phyloP scores from a whole-genome alignment of 2,329 filamentous ascomycete species.

The Ceratocystis papillata region DNA sequence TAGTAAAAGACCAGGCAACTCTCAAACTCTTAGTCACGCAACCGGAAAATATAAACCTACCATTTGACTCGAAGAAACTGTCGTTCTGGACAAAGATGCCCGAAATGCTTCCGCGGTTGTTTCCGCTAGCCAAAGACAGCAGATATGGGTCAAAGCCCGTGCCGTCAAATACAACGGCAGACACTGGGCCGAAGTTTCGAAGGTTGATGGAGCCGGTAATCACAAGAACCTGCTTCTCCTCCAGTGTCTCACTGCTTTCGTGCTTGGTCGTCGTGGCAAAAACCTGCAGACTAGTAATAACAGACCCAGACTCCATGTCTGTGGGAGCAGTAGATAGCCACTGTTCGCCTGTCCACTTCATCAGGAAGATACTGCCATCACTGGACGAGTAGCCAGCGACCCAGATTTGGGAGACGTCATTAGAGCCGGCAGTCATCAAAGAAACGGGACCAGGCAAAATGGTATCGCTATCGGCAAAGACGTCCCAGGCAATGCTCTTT shows the following conservation, averaged over 20 bases:
- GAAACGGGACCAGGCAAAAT: slow-evolving; percentile 68
- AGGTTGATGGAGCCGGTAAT: slow-evolving; percentile 75
- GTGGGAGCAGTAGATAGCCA: slow-evolving; percentile 53
- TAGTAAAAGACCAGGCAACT: slow-evolving; percentile 22
- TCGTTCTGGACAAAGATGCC: slow-evolving; percentile 74
- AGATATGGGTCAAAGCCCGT: slow-evolving; percentile 67
- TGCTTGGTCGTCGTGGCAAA: slow-evolving; percentile 62
- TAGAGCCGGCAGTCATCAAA: slow-evolving; percentile 62
- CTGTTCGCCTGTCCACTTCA: slow-evolving; percentile 63
- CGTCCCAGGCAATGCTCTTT: slow-evolving; percentile 54
- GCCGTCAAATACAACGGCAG: slow-evolving; percentile 81
- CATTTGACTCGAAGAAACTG: slow-evolving; percentile 56
- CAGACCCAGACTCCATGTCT: slow-evolving; percentile 52
- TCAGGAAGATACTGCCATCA: slow-evolving; percentile 62
- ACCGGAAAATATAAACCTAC: slow-evolving; percentile 38
- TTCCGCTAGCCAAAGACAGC: slow-evolving; percentile 58
- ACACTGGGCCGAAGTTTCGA: slow-evolving; percentile 65
- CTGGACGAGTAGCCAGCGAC: slow-evolving; percentile 55
- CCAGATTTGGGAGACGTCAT: slow-evolving; percentile 67
- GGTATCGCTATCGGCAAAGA: slow-evolving; percentile 48
- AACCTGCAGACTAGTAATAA: slow-evolving; percentile 70
- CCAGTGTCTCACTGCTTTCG: slow-evolving; percentile 50
- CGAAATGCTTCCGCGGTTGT: slow-evolving; percentile 61
- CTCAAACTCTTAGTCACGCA: background rate
- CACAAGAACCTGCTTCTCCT: slow-evolving; percentile 60